Percentiles rank a stretch among this genome's conserved stretches.
Conservation (phyloP, 371 early-diverging fungal species). For the Mucor mucedo region DNA sequence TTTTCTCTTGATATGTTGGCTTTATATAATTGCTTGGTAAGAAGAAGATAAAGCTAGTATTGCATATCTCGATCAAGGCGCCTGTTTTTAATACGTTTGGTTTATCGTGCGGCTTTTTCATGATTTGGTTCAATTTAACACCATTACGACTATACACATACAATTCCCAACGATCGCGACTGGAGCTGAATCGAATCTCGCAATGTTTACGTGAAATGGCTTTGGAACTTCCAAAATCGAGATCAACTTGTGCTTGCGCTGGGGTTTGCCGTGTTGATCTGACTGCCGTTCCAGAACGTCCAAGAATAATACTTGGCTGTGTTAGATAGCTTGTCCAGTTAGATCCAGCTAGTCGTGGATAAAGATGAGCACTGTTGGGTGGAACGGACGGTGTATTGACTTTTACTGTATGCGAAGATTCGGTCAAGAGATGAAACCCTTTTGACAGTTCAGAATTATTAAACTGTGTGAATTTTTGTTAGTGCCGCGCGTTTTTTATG, state of each 20-base stretch:
- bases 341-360: slow-evolving; percentile 48
- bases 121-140: slow-evolving; percentile 40
- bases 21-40: slow-evolving; percentile 28
- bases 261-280: slow-evolving; percentile 1
- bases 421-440: slow-evolving; percentile 37
- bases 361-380: slow-evolving; percentile 30
- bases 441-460: slow-evolving; percentile 34
- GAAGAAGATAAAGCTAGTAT: slow-evolving; percentile 45
- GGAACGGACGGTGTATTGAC: slow-evolving; percentile 36
- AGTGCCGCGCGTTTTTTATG: background rate
- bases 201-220: slow-evolving; percentile 51
- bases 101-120: slow-evolving; percentile 27
- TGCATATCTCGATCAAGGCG: slow-evolving; percentile 39
- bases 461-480: slow-evolving; percentile 22
- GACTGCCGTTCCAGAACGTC: slow-evolving; percentile 29
- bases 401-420: slow-evolving; percentile 34
- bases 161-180: slow-evolving; percentile 43
- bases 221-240: slow-evolving; percentile 43
- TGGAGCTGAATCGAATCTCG: slow-evolving; percentile 38
- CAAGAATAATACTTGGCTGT: slow-evolving; percentile 32
- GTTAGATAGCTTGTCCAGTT: slow-evolving; percentile 54
- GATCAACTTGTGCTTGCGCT: slow-evolving; percentile 20
- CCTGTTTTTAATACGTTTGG: slow-evolving; percentile 37
- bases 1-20: background rate
- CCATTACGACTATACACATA: slow-evolving; percentile 48